Base-by-base conservation (phyloP, 129 eudicot species). In the Flaveria trinervia region DNA sequence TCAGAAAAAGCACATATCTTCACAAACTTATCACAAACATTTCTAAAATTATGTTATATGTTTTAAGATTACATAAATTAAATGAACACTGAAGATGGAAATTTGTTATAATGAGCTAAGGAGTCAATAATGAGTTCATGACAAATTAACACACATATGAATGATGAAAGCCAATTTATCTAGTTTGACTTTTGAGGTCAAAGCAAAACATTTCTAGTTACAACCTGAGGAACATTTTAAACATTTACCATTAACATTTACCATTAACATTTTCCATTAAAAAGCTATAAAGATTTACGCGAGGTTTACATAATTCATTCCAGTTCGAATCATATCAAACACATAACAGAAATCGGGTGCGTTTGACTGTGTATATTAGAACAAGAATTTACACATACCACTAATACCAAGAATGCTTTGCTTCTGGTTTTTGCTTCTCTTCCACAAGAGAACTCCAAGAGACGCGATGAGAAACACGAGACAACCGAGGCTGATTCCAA, bases 401-500 rank as follows among this genome's bases (percentile, higher is more conserved):
- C 81, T 83, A 18, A 86, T 76, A 79, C 85, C 88, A 41, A 88
- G 85, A 70, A 90, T 77, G 67, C 84, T 84, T 78, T 79, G 90
- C 59, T 87, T 88, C 45, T 72, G 65, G 46, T 64, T 80, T 70
- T 77, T 62, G 76, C 72, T 79, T 82, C 88, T 87, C 46, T 78
- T 79, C 89, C 90, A 87, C 70, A 86, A 69, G 26, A 87, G 73
- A 75, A 77, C 62, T 13, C 84, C 95, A 48, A 88, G 64, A 30
- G 73, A 77, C 23, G 77, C 74, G 8, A 86, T 50, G 72, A 92
- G 60, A 48, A 92, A 22, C 17, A 54, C 69, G 17, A 86, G 75
- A 45, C 88, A 75, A 68, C 89, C 79, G 23, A 93, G 65, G 73
- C 97, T 90, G 65, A 88, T 79, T 81, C 98, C 97, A 8, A 93